Base-by-base conservation (phyloP, 106 monocot species). In the Alisma plantagoaquatica region DNA sequence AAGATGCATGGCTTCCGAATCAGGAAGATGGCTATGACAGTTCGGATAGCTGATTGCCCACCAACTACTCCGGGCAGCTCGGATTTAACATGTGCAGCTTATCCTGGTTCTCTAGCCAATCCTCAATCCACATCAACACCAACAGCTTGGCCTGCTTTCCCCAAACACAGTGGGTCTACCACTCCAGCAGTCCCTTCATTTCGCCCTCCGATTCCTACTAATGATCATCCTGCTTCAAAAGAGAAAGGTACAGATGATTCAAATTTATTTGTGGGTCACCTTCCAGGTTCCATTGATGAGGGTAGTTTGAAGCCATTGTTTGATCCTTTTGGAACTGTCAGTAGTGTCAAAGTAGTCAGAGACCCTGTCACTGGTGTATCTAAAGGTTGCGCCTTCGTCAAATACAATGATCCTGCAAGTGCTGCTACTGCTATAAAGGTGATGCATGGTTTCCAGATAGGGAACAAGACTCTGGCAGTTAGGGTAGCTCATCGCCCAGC, bases 361-460 rank as follows among this genome's bases (percentile, higher is more conserved):
- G 81, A 86, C 45, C 54, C 47, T 19, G 48, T 3, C 29, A 71
- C 77, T 0, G 67, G 76, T 18, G 27, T 62, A 56, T 79, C 76
- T 38, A 83, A 64, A 53, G 73, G 79, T 17, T 89, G 54, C 71
- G 88, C 79, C 0, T 89, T 83, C 53, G 70, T 89, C 18, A 76
- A 57, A 41, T 89, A 61, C 48, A 23, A 19, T 2, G 56, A 83
- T 68, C 54, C 48, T 67, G 2, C 27, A 2, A 35, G 19, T 41
- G 83, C 88, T 48, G 46, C 67, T 11, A 30, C 62, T 24, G 88
- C 88, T 54, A 51, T 71, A 18, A 31, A 56, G 23, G 42, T 54
- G 2, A 83, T 89, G 88, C 59, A 83, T 68, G 63, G 83, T 15
- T 70, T 33, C 56, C 66, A 30, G 38, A 51, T 83, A 41, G 79